phyloP scores from a whole-genome alignment of 257 asterid species.

The Forsythia suspensa region DNA sequence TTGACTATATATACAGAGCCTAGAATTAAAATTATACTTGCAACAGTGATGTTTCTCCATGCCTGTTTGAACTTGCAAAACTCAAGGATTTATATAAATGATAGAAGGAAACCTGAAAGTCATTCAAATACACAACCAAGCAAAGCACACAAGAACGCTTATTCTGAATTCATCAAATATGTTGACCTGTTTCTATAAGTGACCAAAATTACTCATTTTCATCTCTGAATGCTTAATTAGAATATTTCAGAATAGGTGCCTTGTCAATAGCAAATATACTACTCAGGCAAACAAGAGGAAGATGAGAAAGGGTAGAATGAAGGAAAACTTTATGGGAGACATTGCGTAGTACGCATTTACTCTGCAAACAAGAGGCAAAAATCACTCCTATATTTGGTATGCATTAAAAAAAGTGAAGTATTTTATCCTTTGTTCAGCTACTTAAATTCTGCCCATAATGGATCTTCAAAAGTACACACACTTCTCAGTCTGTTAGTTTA shows the following conservation, averaged over 20 bases:
- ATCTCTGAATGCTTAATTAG: not conserved
- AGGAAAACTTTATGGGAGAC: not conserved
- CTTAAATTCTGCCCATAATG: not conserved
- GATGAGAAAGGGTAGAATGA: not conserved
- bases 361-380: not conserved
- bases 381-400: not conserved
- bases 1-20: not conserved
- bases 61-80: no score
- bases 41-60: no score
- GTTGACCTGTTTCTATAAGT: not conserved
- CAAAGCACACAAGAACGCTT: not conserved
- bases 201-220: not conserved
- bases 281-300: constrained; percentile 3
- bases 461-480: constrained; percentile 1
- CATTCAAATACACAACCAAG: not conserved
- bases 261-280: not conserved
- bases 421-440: not conserved
- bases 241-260: no score
- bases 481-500: constrained; percentile 7
- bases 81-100: not conserved
- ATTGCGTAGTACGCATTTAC: not conserved
- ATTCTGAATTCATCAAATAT: not conserved
- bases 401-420: constrained; percentile 6
- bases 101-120: not conserved
- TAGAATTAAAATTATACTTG: not conserved